Conservation (phyloP, 257 asterid genomes). For the Knoxia roxburghii region DNA sequence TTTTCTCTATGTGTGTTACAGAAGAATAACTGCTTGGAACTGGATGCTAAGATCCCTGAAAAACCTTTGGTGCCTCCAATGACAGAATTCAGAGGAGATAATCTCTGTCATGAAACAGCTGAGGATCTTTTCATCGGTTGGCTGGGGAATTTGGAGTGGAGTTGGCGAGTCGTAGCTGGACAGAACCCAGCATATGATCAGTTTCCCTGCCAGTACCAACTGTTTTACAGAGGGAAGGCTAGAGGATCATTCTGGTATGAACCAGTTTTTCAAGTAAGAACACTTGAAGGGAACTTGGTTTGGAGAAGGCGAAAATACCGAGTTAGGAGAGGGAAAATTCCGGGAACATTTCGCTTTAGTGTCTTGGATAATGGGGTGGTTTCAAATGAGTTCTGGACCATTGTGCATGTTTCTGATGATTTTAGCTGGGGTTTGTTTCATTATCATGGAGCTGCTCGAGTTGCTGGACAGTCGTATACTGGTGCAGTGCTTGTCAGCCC, state of each 20-base stretch:
- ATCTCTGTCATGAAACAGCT: constrained; percentile 55
- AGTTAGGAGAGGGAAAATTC: constrained; percentile 59
- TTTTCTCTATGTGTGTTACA: constrained; percentile 80
- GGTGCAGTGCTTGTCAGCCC: constrained; percentile 90
- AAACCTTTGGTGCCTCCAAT: constrained; percentile 62
- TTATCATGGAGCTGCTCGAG: constrained; percentile 88
- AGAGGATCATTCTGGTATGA: constrained; percentile 95
- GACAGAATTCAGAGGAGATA: constrained; percentile 51
- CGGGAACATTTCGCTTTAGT: constrained; percentile 71
- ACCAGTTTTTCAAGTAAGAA: constrained; percentile 77
- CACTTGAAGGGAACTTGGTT: constrained; percentile 55
- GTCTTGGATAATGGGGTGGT: constrained; percentile 93
- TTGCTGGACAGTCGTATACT: constrained; percentile 82
- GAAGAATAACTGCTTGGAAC: constrained; percentile 74
- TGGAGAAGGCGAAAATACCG: constrained; percentile 88
- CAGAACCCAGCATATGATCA: constrained; percentile 98
- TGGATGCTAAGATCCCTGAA: constrained; percentile 79
- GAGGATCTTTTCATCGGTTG: constrained; percentile 94
- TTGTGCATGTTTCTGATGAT: constrained; percentile 75
- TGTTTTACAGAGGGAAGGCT: constrained; percentile 80
- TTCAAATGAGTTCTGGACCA: constrained; percentile 83
- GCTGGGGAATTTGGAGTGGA: constrained; percentile 77
- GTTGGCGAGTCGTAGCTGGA: constrained; percentile 96
- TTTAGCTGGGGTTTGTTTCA: constrained; percentile 90
- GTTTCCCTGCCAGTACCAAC: constrained; percentile 92